Evolutionary conservation across 495 filamentous ascomycete genomes (phyloP).

Genomic region (Hyaloscypha finlandica): DNA sequence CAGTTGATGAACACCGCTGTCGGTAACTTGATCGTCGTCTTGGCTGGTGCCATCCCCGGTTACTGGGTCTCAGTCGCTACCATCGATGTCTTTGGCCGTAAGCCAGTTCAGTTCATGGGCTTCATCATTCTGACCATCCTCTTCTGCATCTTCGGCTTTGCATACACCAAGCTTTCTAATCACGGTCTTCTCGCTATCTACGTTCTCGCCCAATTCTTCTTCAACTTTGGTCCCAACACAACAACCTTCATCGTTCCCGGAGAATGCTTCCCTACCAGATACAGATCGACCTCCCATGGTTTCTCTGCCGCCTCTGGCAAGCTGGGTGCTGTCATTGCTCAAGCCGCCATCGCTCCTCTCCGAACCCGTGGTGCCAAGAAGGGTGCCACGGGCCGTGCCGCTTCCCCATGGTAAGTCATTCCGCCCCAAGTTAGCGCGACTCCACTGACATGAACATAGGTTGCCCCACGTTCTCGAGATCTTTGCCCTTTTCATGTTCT

Average conservation of each 20-base stretch:
- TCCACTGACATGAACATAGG: too few species aligned
- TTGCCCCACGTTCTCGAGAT: slow-evolving; percentile 70
- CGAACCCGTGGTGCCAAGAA: slow-evolving; percentile 39
- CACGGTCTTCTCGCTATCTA: slow-evolving; percentile 63
- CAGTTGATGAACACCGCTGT: slow-evolving; percentile 70
- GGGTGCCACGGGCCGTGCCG: slow-evolving; percentile 54
- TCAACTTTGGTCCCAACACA: slow-evolving; percentile 84
- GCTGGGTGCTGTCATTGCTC: slow-evolving; percentile 70
- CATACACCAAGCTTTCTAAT: slow-evolving; percentile 55
- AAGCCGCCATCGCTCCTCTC: slow-evolving; percentile 53
- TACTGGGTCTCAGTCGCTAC: slow-evolving; percentile 75
- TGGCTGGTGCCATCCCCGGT: slow-evolving; percentile 74
- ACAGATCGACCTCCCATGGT: slow-evolving; percentile 82
- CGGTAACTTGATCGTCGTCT: slow-evolving; percentile 73
- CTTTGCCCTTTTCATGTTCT: slow-evolving; percentile 79
- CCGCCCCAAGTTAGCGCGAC: too few species aligned
- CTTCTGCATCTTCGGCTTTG: slow-evolving; percentile 76
- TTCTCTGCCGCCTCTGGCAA: slow-evolving; percentile 86
- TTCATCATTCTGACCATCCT: slow-evolving; percentile 70
- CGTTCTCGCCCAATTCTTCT: slow-evolving; percentile 79
- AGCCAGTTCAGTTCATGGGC: slow-evolving; percentile 69
- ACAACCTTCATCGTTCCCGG: slow-evolving; percentile 92
- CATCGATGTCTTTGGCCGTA: slow-evolving; percentile 66
- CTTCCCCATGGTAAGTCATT: slow-evolving; percentile 60
- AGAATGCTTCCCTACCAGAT: slow-evolving; percentile 87